These are phyloP conservation scores for Penicillium steckii DNA, from an alignment of 495 filamentous ascomycete genomes.

Conservation along the genomic window DNA sequence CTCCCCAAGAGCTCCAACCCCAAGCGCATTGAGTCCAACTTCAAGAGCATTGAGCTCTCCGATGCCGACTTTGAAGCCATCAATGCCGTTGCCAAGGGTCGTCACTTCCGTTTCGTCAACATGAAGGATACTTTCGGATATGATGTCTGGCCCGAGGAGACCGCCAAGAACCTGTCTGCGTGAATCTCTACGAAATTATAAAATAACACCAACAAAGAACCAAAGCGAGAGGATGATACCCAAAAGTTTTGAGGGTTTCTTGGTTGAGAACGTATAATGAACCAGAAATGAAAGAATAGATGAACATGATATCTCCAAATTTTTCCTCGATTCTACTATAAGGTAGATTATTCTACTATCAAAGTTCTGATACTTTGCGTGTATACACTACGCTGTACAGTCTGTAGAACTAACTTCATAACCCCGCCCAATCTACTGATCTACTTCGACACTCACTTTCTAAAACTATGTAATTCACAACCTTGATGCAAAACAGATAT, in stretches of 20 bases:
- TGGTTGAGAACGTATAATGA: conserved; percentile 17
- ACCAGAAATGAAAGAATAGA: conserved; percentile 15
- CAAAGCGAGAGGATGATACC: conserved; percentile 15
- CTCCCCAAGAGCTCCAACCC: conserved; percentile 69
- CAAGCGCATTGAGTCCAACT: conserved; percentile 64
- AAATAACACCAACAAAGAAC: conserved; percentile 5
- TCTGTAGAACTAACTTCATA: too few relatives aligned
- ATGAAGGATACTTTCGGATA: conserved; percentile 73
- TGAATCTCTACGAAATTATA: conserved; percentile 14
- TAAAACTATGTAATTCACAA: too few relatives aligned
- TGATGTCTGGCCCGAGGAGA: conserved; percentile 49
- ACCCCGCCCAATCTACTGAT: too few relatives aligned
- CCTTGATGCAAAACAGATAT: too few relatives aligned
- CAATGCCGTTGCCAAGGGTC: conserved; percentile 57
- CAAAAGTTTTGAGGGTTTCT: conserved; percentile 2
- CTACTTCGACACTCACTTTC: too few relatives aligned
- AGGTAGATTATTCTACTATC: too few relatives aligned
- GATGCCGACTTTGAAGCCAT: conserved; percentile 58
- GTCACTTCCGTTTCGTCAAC: conserved; percentile 71
- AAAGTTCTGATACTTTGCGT: too few relatives aligned
- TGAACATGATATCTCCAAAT: conserved; percentile 20
- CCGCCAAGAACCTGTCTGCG: conserved; percentile 37
- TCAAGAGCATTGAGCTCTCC: conserved; percentile 56
- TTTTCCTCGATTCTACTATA: background rate
- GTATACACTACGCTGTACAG: too few relatives aligned